Base-by-base conservation (phyloP, 192 early-diverging fungal genomes). In the Coemansia sp. region DNA sequence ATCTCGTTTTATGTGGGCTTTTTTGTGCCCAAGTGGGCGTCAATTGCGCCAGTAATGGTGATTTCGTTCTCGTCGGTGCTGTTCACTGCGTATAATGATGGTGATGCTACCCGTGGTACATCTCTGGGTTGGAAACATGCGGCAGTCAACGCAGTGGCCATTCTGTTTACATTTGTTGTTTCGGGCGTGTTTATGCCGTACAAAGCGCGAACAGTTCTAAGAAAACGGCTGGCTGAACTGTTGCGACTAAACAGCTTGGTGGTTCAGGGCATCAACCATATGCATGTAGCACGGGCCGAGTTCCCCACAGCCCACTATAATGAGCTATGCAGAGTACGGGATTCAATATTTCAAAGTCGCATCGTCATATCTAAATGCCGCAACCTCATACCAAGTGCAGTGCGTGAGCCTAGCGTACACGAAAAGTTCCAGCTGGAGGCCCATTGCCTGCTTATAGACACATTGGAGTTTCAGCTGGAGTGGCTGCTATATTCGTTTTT, bases 401-500 rank as follows among this genome's bases (percentile, higher is more conserved):
- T 40, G 6, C 46, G 55, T 12, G 71, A 74, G 57, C 71, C 71
- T 49, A 67, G 71, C 36, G 60, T 74, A 36, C 71, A 74, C 37
- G 71, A 65, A 11, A 18, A 38, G 23, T 74, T 74, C 56, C 64
- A 67, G 37, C 55, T 51, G 0, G 15, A 30, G 1, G 65, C 71
- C 9, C 71, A 74, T 37, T 12, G 7, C 13, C 51, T 16, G 33
- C 60, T 74, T 0, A 74, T 74, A 7, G 57, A 68, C 45, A 63
- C 51, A 37, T 47, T 74, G 50, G 65, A 74, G 44, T 26, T 63
- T 26, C 71, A 74, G 53, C 61, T 74, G 5, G 71, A 74, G n/a
- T 74, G 71, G 71, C 40, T 63, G 36, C 40, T 74, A 44, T 74
- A 74, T 39, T 67, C 71, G 46, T 68, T 46, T 15, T 74, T 68